phyloP scores from a whole-genome alignment of 345 rosid species.

The Moricandia moricandioides region DNA sequence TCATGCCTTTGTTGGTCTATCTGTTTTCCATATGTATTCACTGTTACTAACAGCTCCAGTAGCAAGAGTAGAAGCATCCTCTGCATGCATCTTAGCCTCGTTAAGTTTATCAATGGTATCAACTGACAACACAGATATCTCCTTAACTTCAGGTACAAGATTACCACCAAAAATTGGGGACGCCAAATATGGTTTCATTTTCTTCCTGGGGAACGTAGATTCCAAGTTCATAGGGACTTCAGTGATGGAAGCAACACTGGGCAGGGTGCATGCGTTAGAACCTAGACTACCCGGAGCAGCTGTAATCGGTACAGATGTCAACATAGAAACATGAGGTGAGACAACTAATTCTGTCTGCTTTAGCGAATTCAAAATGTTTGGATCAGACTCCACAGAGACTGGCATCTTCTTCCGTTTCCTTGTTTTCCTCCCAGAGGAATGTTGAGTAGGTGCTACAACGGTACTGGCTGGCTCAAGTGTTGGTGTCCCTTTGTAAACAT shows the following conservation, averaged over 20 bases:
- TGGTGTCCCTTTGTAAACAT: slow-evolving; percentile 35
- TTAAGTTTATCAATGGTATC: slow-evolving; percentile 1
- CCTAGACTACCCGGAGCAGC: slow-evolving; percentile 10
- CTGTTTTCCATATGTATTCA: slow-evolving; percentile 14
- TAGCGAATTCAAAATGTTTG: not conserved
- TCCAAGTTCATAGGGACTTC: slow-evolving; percentile 40
- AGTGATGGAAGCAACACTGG: slow-evolving; percentile 30
- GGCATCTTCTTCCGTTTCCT: not conserved
- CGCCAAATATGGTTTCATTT: not conserved
- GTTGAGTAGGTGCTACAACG: slow-evolving; percentile 40
- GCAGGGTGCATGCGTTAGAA: slow-evolving; percentile 18
- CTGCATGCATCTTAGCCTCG: too few relatives aligned
- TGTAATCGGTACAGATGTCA: slow-evolving; percentile 36
- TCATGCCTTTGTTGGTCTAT: slow-evolving; percentile 58
- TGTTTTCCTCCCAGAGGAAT: slow-evolving; percentile 39
- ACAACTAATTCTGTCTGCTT: not conserved
- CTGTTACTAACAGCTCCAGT: not conserved
- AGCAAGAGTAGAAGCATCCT: slow-evolving; percentile 39
- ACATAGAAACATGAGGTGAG: slow-evolving; percentile 34
- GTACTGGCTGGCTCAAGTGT: slow-evolving; percentile 32
- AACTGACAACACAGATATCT: slow-evolving; percentile 38
- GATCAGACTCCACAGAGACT: too few relatives aligned
- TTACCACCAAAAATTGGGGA: not conserved
- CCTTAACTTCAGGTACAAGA: not conserved
- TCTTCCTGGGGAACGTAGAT: slow-evolving; percentile 34